Percentiles rank a stretch among this genome's conserved stretches.
phyloP scores from a whole-genome alignment of 2,329 filamentous ascomycete species.

The Hymenoscyphus fructigenus region DNA sequence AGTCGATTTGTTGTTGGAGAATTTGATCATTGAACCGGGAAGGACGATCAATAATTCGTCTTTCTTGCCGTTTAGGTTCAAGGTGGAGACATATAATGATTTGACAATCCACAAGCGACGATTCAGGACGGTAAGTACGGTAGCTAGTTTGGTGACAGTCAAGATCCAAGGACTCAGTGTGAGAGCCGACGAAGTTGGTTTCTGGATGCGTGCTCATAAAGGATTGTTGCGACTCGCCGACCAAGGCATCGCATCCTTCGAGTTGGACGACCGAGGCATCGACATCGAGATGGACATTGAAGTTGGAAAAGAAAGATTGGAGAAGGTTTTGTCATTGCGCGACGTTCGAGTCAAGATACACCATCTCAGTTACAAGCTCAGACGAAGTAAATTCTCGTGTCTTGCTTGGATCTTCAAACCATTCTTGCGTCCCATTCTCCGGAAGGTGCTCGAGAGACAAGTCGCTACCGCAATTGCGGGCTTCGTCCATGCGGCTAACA shows the following conservation, averaged over 20 bases:
- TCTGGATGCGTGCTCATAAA: constrained; percentile 79
- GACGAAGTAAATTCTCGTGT: constrained; percentile 72
- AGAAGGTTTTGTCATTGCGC: constrained; percentile 77
- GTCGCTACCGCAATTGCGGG: constrained; percentile 71
- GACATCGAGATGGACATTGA: constrained; percentile 85
- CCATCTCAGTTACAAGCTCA: constrained; percentile 77
- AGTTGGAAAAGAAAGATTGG: constrained; percentile 72
- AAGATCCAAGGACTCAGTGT: constrained; percentile 81
- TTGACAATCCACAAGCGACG: constrained; percentile 79
- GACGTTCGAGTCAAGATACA: constrained; percentile 80
- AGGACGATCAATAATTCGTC: constrained; percentile 80
- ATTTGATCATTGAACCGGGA: constrained; percentile 86
- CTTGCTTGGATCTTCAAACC: constrained; percentile 84
- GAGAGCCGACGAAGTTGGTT: constrained; percentile 83
- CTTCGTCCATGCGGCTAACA: constrained; percentile 70
- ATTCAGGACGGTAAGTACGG: constrained; percentile 60
- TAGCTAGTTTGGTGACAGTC: constrained; percentile 72
- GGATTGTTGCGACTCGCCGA: constrained; percentile 74
- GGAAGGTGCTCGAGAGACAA: constrained; percentile 75
- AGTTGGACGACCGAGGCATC: constrained; percentile 81
- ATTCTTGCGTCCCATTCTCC: constrained; percentile 75
- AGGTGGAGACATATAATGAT: constrained; percentile 81
- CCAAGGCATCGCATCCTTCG: constrained; percentile 81
- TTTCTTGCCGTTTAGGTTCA: constrained; percentile 82
- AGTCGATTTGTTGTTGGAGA: constrained; percentile 84